A percentile compares a stretch with the other conserved stretches of the same genome.
phyloP scores from a whole-genome alignment of 208 protist species.

The Angomonas ambiguus region DNA sequence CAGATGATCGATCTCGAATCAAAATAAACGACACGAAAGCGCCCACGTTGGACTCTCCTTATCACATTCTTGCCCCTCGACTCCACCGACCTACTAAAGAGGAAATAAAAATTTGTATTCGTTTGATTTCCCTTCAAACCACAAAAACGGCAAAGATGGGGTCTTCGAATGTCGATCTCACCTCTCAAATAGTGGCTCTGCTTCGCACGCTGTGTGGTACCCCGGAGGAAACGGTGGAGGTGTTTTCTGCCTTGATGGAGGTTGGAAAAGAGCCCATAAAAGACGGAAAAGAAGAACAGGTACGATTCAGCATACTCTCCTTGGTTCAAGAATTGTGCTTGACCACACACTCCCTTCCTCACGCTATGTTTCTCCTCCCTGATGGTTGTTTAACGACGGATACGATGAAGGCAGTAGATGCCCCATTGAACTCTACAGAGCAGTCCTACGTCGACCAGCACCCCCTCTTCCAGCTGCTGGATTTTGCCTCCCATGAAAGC shows the following conservation, averaged over 20 bases:
- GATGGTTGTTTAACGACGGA: conserved; percentile 23
- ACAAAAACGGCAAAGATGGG: neutral
- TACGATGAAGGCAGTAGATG: conserved; percentile 34
- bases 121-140: neutral
- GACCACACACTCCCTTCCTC: conserved; percentile 17
- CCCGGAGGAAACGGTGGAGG: conserved; percentile 6
- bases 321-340: conserved; percentile 20
- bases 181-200: conserved; percentile 10
- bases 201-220: conserved; percentile 12
- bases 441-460: conserved; percentile 17
- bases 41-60: neutral
- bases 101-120: conserved; percentile 8
- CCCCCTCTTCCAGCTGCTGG: conserved; percentile 25
- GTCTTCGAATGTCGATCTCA: neutral
- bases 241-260: conserved; percentile 8
- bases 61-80: neutral
- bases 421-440: conserved; percentile 29
- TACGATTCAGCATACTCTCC: neutral
- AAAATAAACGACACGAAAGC: neutral
- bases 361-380: conserved; percentile 38
- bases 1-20: neutral
- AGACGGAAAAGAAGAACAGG: neutral
- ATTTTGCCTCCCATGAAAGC: neutral
- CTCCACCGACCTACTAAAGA: neutral
- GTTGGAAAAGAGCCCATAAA: conserved; percentile 11